Evolutionary conservation across 108 stramenopile species (phyloP), one percentile per base, ranked within the genome.

Genomic region (Parietichytrium sp.): DNA sequence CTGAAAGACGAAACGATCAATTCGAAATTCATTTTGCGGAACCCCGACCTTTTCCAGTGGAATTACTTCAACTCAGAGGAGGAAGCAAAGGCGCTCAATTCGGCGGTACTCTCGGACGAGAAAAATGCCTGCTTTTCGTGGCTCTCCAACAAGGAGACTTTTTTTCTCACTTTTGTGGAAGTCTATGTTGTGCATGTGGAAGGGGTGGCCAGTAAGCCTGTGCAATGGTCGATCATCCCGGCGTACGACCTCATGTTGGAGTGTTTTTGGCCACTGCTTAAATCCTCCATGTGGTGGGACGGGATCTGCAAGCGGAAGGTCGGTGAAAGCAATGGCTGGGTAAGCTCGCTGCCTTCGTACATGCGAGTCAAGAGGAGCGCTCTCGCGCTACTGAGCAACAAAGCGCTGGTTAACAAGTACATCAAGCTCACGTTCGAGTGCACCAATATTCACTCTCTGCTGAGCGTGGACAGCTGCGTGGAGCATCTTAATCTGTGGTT

Each of bases 241-340:
- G 61, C 61, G 13, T 72, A 72, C 61, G 38, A 72, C 61, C 33
- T 72, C 29, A 25, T 72, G 10, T 42, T 72, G 0, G 61, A 72
- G 23, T 72, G 61, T 38, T 72, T 72, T 72, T 72, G 61, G 61
- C 61, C 61, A n/a, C 61, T 72, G 10, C 20, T 72, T 33, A 16
- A 42, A n/a, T 72, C 61, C 23, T 72, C 61, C 42, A 72, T 72
- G 61, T 72, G 61, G 61, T 72, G 61, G 61, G 61, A 72, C 20
- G 61, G 61, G 13, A 72, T 72, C 20, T 72, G 61, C 42, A 72
- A 72, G 61, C 61, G 61, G 16, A 16, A 42, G 8, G 61, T 72
- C 15, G 61, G 61, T 25, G 61, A 72, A n/a, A 42, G 61, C 6
- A 42, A 72, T 42, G 61, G 61, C 38, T 72, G 61, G 61, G 61